phyloP scores from a whole-genome alignment of 2,329 filamentous ascomycete species.

The Penicillium sp. region DNA sequence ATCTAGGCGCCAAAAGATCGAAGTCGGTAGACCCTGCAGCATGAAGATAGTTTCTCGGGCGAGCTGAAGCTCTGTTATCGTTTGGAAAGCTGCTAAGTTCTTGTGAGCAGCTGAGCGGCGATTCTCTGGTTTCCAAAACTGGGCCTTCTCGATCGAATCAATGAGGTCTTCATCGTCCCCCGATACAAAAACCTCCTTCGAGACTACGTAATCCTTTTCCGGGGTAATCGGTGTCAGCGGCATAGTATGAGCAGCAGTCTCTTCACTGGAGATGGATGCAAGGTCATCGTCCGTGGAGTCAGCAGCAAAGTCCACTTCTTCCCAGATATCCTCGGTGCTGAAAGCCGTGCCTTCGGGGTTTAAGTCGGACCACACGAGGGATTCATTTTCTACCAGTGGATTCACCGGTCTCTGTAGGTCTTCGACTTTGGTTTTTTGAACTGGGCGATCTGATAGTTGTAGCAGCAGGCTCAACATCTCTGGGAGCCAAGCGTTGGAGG shows the following conservation, averaged over 20 bases:
- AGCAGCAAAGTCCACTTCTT: conserved; percentile 36
- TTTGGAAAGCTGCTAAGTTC: conserved; percentile 20
- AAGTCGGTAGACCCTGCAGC: conserved; percentile 71
- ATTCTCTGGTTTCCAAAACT: conserved; percentile 45
- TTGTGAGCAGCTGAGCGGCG: conserved; percentile 9
- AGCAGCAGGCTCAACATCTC: conserved; percentile 75
- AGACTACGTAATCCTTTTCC: conserved; percentile 32
- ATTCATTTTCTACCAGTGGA: conserved; percentile 40
- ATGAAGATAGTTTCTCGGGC: conserved; percentile 78
- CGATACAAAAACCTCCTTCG: conserved; percentile 30
- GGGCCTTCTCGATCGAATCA: conserved; percentile 38
- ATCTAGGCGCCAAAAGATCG: conserved; percentile 54
- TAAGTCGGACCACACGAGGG: conserved; percentile 73
- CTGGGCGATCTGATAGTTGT: conserved; percentile 73
- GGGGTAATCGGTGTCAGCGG: conserved; percentile 24
- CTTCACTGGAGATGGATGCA: conserved; percentile 30
- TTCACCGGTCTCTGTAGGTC: conserved; percentile 52
- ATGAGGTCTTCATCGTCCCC: conserved; percentile 33
- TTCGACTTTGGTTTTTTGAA: conserved; percentile 60
- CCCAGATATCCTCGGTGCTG: conserved; percentile 40
- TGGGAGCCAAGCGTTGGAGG: conserved; percentile 61
- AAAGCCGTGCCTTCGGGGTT: conserved; percentile 68
- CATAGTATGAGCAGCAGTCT: conserved; percentile 24
- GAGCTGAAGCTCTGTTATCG: conserved; percentile 64
- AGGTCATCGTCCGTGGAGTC: conserved; percentile 38